Conservation (phyloP, 106 monocot species). For the Apostasia ramifera region DNA sequence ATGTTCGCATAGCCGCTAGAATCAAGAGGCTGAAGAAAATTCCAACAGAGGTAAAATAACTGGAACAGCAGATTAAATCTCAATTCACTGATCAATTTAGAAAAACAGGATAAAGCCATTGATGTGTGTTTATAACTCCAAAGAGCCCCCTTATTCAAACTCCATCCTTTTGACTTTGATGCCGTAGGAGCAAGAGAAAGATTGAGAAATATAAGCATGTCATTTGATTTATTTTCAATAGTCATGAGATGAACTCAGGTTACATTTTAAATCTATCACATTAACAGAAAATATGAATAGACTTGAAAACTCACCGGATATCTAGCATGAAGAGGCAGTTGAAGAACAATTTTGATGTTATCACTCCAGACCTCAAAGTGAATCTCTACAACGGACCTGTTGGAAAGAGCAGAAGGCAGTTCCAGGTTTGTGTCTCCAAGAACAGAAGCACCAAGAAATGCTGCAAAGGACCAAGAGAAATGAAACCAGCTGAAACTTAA, state of each 20-base stretch:
- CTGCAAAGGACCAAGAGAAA: constrained; percentile 27
- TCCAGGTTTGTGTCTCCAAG: constrained; percentile 89
- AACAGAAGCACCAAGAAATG: constrained; percentile 58
- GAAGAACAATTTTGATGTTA: constrained; percentile 13
- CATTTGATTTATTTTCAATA: no score
- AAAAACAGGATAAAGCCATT: no score
- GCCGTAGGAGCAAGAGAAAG: no score
- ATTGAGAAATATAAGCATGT: no score
- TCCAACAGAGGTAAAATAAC: no score
- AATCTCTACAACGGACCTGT: constrained; percentile 66
- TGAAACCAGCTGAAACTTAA: background rate
- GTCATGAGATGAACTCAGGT: no score
- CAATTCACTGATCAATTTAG: no score
- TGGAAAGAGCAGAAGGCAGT: constrained; percentile 79
- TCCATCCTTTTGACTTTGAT: no score
- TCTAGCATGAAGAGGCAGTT: constrained; percentile 85
- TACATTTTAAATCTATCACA: background rate
- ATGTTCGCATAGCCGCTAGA: constrained; percentile 32
- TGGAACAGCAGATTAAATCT: no score
- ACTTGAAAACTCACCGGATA: constrained; percentile 61
- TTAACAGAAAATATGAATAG: background rate
- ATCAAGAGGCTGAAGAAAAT: constrained; percentile 42
- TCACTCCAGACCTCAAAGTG: constrained; percentile 22
- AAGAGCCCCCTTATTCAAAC: no score
- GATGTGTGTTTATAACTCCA: no score